Conservation (phyloP, 768 basidiomycete genomes). For the Boletales sp. region DNA sequence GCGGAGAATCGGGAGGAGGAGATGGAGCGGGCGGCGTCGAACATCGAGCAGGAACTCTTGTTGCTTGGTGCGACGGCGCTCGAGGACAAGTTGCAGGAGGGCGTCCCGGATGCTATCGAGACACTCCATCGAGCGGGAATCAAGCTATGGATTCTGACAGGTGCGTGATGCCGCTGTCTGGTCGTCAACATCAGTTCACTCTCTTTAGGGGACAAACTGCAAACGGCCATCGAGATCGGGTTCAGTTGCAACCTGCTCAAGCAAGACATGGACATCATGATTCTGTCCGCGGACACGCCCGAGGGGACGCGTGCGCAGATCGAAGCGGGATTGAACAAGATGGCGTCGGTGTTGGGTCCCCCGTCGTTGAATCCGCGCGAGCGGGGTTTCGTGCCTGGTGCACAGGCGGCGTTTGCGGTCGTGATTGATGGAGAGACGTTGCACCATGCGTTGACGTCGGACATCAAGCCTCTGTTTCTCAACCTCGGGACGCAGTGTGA, state of each 20-base stretch:
- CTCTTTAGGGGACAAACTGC: constrained; percentile 82
- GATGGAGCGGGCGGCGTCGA: constrained; percentile 82
- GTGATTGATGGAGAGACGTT: constrained; percentile 97
- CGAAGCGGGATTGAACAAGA: constrained; percentile 91
- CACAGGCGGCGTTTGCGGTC: constrained; percentile 79
- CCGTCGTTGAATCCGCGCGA: constrained; percentile 57
- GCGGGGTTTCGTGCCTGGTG: constrained; percentile 64
- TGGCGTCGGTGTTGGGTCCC: constrained; percentile 80
- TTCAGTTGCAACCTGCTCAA: constrained; percentile 95
- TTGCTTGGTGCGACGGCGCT: constrained; percentile 94
- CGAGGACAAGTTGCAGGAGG: constrained; percentile 96
- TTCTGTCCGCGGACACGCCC: constrained; percentile 78
- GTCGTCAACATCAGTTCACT: background rate
- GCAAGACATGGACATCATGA: constrained; percentile 95
- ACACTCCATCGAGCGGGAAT: constrained; percentile 89
- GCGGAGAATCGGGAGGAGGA: constrained; percentile 84
- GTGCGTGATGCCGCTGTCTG: constrained; percentile 35
- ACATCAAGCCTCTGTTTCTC: constrained; percentile 83
- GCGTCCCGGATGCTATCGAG: constrained; percentile 95
- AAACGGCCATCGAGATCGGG: constrained; percentile 97
- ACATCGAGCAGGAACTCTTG: constrained; percentile 76
- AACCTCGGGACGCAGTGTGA: constrained; percentile 94
- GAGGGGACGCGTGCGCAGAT: constrained; percentile 81
- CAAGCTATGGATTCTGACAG: constrained; percentile 97
- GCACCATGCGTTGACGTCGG: constrained; percentile 69